Percentiles rank a stretch among this genome's conserved stretches.
These are phyloP conservation scores for Coriaria nepalensis DNA, from an alignment of 306 rosid species.

Conservation along the genomic window DNA sequence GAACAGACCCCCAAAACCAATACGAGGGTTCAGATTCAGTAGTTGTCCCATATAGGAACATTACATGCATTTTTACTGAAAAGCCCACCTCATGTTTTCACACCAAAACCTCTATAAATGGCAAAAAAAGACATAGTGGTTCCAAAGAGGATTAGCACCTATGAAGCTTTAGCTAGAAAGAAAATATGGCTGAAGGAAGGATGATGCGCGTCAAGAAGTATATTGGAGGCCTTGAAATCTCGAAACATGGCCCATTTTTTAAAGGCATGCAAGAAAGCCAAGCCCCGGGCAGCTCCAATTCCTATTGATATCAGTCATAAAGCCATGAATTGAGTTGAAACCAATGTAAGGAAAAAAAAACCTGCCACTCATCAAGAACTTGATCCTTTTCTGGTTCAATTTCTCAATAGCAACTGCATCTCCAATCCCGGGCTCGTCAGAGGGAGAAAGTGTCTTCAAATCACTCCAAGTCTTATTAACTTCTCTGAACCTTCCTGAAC, in stretches of 20 bases:
- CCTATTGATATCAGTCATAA: no score
- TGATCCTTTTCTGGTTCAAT: slow-evolving; percentile 59
- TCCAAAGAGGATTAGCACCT: no score
- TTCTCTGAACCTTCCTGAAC: neutral
- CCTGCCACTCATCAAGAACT: slow-evolving; percentile 78
- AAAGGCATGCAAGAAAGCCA: slow-evolving; percentile 63
- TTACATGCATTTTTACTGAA: no score
- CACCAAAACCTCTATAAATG: no score
- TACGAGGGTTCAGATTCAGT: no score
- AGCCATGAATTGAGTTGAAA: no score
- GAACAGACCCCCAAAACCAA: no score
- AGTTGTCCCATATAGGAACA: no score
- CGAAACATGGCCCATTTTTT: slow-evolving; percentile 67
- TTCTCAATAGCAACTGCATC: slow-evolving; percentile 63
- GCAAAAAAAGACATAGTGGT: no score
- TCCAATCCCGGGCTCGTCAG: slow-evolving; percentile 43
- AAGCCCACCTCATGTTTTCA: no score
- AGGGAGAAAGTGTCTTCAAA: slow-evolving; percentile 44
- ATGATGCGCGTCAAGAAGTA: slow-evolving; percentile 53
- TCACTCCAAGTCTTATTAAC: slow-evolving; percentile 85
- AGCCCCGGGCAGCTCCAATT: slow-evolving; percentile 78
- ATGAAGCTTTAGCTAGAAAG: neutral
- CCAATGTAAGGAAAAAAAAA: no score
- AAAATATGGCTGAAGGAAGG: neutral
- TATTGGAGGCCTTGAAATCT: slow-evolving; percentile 91